Conservation (phyloP, 2,329 filamentous ascomycete genomes). For the Sporothrix inflata region DNA sequence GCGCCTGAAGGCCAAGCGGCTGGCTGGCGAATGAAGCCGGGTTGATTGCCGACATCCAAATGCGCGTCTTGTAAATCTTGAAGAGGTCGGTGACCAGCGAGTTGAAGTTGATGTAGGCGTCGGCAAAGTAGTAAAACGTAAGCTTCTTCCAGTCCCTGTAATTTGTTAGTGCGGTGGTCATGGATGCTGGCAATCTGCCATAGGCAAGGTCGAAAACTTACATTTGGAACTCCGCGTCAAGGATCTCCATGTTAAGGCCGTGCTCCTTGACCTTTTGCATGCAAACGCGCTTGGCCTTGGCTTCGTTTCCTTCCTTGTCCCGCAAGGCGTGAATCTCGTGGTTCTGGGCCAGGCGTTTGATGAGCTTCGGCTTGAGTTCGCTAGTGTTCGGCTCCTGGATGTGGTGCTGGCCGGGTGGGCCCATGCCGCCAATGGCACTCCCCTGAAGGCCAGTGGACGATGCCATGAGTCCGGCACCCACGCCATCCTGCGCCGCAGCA, state of each 20-base stretch:
- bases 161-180: constrained; percentile 39
- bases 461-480: constrained; percentile 65
- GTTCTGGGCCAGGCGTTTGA: constrained; percentile 88
- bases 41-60: constrained; percentile 99
- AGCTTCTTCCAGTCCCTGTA: constrained; percentile 96
- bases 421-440: constrained; percentile 77
- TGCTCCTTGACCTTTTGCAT: constrained; percentile 97
- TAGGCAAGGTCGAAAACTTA: constrained; percentile 52
- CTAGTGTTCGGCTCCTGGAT: constrained; percentile 70
- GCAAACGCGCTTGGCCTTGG: constrained; percentile 94
- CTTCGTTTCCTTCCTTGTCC: constrained; percentile 96
- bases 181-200: background rate
- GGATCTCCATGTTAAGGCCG: constrained; percentile 90
- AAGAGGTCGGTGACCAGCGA: constrained; percentile 95
- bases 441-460: constrained; percentile 66
- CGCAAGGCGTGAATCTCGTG: constrained; percentile 88
- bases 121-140: constrained; percentile 98
- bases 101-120: constrained; percentile 99
- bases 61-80: constrained; percentile 98
- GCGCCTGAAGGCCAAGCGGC: constrained; percentile 70
- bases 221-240: constrained; percentile 99
- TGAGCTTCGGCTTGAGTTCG: constrained; percentile 92
- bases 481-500: constrained; percentile 62
- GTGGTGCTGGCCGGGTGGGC: constrained; percentile 72
- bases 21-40: constrained; percentile 90